Evolutionary conservation across 345 rosid genomes (phyloP).

Genomic region (Populus euphratica): DNA sequence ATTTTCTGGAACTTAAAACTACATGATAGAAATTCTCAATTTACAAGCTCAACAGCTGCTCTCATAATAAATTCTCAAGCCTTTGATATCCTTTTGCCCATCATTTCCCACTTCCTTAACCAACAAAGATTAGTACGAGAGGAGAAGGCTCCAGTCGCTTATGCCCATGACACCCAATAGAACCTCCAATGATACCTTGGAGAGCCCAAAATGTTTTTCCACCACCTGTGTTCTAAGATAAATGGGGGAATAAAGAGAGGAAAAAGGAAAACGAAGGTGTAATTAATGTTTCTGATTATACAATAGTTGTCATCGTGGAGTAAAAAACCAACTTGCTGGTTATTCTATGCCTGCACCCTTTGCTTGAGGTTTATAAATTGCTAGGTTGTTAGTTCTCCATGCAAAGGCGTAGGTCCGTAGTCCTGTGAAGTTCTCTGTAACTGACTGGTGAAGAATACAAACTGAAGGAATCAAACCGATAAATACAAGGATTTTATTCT

Average conservation of each 20-base stretch:
- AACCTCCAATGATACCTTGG: too few species aligned
- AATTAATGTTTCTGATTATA: not conserved
- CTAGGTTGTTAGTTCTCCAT: not conserved
- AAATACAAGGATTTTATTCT: too few species aligned
- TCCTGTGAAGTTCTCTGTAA: slow-evolving; percentile 4
- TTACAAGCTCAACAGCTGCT: not conserved
- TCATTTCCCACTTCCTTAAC: not conserved
- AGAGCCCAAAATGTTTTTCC: too few species aligned
- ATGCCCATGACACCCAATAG: too few species aligned
- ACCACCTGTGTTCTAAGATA: too few species aligned
- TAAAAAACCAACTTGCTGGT: not conserved
- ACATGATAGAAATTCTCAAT: not conserved
- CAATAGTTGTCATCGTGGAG: not conserved
- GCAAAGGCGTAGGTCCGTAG: not conserved
- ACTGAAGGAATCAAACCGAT: not conserved
- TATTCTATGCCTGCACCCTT: not conserved
- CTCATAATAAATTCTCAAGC: not conserved
- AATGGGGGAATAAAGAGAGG: too few species aligned
- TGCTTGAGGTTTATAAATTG: not conserved
- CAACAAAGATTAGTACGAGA: too few species aligned
- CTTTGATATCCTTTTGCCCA: not conserved
- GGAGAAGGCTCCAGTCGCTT: too few species aligned
- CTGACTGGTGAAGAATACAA: not conserved
- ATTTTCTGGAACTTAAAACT: not conserved
- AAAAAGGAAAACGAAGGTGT: too few species aligned